phyloP scores from a whole-genome alignment of 78 protist species.

The Dictyostelium discoideum region DNA sequence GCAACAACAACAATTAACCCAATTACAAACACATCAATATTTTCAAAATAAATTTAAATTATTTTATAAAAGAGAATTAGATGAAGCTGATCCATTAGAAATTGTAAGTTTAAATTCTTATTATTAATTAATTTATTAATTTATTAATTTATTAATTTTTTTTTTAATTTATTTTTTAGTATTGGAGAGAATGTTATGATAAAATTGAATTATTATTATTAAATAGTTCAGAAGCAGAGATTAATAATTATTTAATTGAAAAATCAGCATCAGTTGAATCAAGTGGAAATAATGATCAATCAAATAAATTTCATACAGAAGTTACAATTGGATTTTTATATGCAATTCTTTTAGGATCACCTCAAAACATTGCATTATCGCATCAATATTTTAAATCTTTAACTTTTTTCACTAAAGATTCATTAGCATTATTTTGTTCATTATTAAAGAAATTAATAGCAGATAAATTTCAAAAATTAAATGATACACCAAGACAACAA shows the following conservation, averaged over 20 bases:
- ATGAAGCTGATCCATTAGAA: constrained; percentile 51
- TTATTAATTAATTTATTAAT: neutral
- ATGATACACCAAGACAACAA: constrained; percentile 57
- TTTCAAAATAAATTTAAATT: constrained; percentile 25
- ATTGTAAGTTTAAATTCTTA: neutral
- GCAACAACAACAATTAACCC: neutral
- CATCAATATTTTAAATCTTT: constrained; percentile 12
- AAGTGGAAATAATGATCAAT: neutral
- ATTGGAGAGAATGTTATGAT: constrained; percentile 78
- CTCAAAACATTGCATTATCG: neutral
- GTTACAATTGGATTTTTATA: constrained; percentile 44
- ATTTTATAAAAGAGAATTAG: constrained; percentile 53
- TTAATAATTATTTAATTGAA: neutral
- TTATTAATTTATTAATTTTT: neutral
- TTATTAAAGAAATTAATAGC: constrained; percentile 35
- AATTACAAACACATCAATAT: neutral
- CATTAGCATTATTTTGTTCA: constrained; percentile 15
- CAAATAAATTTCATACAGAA: constrained; percentile 38
- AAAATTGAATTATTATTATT: constrained; percentile 44
- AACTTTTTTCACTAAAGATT: constrained; percentile 41
- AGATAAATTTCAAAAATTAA: constrained; percentile 58
- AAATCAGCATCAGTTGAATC: neutral
- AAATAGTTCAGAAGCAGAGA: constrained; percentile 17
- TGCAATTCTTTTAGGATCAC: constrained; percentile 5
- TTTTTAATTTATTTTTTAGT: constrained; percentile 3